Evolutionary conservation across 2,329 filamentous ascomycete species (phyloP), one percentile per base, ranked within the genome.

Genomic region (Leptosphaerulina australis): DNA sequence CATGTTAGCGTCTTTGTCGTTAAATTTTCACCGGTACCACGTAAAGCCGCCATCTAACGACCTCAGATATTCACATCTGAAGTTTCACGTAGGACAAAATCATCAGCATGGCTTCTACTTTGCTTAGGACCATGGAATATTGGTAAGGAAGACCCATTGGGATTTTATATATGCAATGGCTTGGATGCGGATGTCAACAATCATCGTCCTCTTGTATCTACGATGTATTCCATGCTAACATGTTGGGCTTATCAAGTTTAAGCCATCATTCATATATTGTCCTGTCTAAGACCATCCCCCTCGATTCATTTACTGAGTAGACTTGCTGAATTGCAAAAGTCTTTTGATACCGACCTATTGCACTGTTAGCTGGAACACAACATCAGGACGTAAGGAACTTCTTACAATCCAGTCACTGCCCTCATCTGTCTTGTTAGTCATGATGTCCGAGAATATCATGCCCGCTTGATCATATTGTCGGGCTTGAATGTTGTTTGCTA

Each of bases 381-480:
- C n/a, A n/a, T n/a, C n/a, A n/a, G n/a, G n/a, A n/a, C n/a, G n/a
- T n/a, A 33, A n/a, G 20, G 15, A 6, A 20, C 1, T 30, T 74
- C 77, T 74, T 59, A 80, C 78, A 75, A 80, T 77, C 78, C 78
- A 80, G 57, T 78, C 74, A 44, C 73, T 76, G 7, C 77, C 78
- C 63, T 80, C 77, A 50, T 78, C 76, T 18, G 70, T 72, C 69
- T 78, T 79, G 50, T 70, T 73, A 43, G 69, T 76, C 74, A 78
- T 77, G 63, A 80, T 61, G 36, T 76, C 73, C 20, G 72, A 75
- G 48, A 79, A 76, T 20, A 78, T 56, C 9, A 67, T 66, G 58
- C 70, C 66, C 7, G 78, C 78, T 21, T 72, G 62, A n/a, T 79
- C 77, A 55, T 76, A 78, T 15, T 79, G 69, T 53, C 71, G 73